Evolutionary conservation across 2,329 filamentous ascomycete species (phyloP), one percentile per base, ranked within the genome.

Genomic region (Scedosporium dehoogii): DNA sequence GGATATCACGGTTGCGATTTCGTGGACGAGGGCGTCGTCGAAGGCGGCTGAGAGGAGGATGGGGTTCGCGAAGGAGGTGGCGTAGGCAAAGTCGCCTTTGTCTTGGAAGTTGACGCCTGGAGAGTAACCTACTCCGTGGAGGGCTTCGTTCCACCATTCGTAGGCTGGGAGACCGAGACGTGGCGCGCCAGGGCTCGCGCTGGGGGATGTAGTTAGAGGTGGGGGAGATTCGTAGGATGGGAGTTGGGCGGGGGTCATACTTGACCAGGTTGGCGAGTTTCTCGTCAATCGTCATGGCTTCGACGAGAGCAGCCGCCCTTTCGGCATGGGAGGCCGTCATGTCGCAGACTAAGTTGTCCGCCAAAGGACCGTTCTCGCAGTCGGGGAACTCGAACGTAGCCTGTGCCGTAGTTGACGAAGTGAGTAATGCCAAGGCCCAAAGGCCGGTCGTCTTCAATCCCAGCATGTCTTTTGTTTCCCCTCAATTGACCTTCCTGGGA

Each of bases 21-120:
- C 73, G 21, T 78, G 70, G 65, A 89, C 81, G 38, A 89, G 71
- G 0, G 79, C 78, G 65, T 87, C 84, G 65, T 89, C 85, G 65
- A 89, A 86, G 0, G 85, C 80, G 0, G 86, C 84, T 23, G 81
- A 81, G 67, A 85, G 80, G 1, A 81, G 72, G 60, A 90, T 86
- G 0, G 86, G 85, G 69, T 83, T 80, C 0, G 86, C 85, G 68
- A 89, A 89, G 0, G 82, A 85, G 0, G 86, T 89, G 0, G 86
- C 83, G 68, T 81, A 82, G 65, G 76, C 81, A 69, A 79, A 89
- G 10, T 80, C 72, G 2, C 80, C 81, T 75, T 5, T 83, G 7
- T 51, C n/a, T 18, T 41, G 23, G 55, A 62, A 62, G 27, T 81
- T 1, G 81, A 84, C 82, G 0, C 83, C 85, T 0, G 80, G 80